Conservation (phyloP, 73 alveolate species). For the Paramecium sonneborni region DNA sequence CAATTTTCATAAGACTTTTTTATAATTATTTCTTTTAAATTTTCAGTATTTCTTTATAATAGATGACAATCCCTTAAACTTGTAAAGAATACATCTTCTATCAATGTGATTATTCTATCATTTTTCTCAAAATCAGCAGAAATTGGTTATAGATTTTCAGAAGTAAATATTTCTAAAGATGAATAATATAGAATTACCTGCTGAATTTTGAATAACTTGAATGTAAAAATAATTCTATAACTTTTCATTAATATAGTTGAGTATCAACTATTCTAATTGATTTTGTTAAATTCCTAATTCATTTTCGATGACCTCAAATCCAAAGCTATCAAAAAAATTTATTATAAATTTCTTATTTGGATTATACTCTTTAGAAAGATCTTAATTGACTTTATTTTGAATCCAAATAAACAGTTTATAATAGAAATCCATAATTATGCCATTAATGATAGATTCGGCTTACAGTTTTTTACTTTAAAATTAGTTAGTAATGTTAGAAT, state of each 20-base stretch:
- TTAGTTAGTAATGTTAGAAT: background rate
- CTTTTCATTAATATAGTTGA: conserved; percentile 94
- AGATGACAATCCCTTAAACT: background rate
- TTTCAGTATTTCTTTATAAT: background rate
- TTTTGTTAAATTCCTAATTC: conserved; percentile 67
- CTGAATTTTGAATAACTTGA: conserved; percentile 84
- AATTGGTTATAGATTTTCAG: background rate
- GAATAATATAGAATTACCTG: background rate
- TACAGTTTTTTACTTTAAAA: background rate
- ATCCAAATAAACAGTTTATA: conserved; percentile 91
- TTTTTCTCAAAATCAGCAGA: background rate
- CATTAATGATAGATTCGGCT: conserved; percentile 83
- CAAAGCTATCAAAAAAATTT: conserved; percentile 95
- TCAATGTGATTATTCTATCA: background rate
- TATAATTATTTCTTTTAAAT: background rate
- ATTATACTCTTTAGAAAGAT: background rate
- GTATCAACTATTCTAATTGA: conserved; percentile 89
- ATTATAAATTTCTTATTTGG: background rate
- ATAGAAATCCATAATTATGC: conserved; percentile 81
- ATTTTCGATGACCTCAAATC: conserved; percentile 88
- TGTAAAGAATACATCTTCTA: background rate
- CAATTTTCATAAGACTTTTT: background rate
- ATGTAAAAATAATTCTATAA: conserved; percentile 86
- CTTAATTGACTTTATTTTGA: conserved; percentile 69
- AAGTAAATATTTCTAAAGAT: background rate